Percentiles rank a stretch among this genome's conserved stretches.
These are phyloP conservation scores for Patellifolia procumbens DNA, from an alignment of 179 eudicot genomes.

Conservation along the genomic window DNA sequence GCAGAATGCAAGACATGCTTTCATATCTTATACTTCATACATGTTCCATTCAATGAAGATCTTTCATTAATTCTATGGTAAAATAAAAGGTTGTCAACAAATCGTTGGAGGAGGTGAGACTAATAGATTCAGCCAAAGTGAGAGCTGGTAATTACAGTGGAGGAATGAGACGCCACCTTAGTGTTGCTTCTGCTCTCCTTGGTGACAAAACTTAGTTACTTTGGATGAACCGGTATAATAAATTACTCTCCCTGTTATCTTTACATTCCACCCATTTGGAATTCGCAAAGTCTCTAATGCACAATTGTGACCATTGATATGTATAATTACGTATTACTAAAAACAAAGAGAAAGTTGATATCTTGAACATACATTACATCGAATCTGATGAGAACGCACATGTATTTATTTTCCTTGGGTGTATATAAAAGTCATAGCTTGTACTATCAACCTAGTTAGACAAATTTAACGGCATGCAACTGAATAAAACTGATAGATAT, in stretches of 20 bases:
- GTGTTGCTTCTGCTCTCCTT: conserved; percentile 83
- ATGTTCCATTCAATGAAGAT: neutral
- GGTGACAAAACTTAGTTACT: conserved; percentile 80
- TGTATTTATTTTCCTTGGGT: too few species aligned
- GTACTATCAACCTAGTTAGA: too few species aligned
- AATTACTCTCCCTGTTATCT: neutral
- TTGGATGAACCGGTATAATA: conserved; percentile 81
- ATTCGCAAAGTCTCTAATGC: too few species aligned
- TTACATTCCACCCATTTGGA: too few species aligned
- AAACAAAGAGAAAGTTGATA: too few species aligned
- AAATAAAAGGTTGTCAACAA: conserved; percentile 54
- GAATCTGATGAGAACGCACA: too few species aligned
- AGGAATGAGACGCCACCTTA: conserved; percentile 93
- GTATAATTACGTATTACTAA: too few species aligned
- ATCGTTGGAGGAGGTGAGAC: conserved; percentile 71
- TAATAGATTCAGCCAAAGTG: conserved; percentile 58
- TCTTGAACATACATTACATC: too few species aligned
- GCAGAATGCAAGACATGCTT: neutral
- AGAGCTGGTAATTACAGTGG: conserved; percentile 92
- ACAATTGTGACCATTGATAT: too few species aligned
- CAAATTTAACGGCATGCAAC: too few species aligned
- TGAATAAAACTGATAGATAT: too few species aligned
- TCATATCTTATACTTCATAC: neutral
- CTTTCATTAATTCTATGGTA: neutral
- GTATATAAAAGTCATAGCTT: too few species aligned